Percentiles rank a stretch among this genome's conserved stretches.
phyloP scores from a whole-genome alignment of 768 basidiomycete genomes.

The Sporobolomyces phaffii region DNA sequence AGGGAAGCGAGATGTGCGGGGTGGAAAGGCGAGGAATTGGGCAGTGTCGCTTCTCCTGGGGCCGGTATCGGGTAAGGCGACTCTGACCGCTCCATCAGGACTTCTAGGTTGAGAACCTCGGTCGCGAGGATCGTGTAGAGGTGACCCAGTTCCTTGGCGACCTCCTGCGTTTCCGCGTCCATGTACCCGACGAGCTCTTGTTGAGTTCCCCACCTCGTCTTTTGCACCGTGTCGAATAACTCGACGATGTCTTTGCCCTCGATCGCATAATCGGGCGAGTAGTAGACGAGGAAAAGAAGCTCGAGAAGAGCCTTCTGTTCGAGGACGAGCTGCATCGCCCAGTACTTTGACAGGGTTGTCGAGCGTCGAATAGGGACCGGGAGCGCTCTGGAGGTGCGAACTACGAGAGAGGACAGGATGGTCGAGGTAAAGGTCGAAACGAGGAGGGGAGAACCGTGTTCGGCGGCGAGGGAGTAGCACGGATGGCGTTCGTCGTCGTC shows the following conservation, averaged over 20 bases:
- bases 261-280: slow-evolving; percentile 60
- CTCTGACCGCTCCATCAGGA: slow-evolving; percentile 36
- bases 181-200: slow-evolving; percentile 63
- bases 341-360: slow-evolving; percentile 48
- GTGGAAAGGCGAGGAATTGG: slow-evolving; percentile 44
- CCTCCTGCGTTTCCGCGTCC: slow-evolving; percentile 59
- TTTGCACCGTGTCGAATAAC: slow-evolving; percentile 62
- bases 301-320: slow-evolving; percentile 78
- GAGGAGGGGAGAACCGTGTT: slow-evolving; percentile 58
- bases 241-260: slow-evolving; percentile 59
- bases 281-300: slow-evolving; percentile 83
- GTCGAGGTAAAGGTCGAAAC: slow-evolving; percentile 57
- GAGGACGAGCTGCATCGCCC: slow-evolving; percentile 45
- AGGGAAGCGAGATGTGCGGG: slow-evolving; percentile 52
- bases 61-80: slow-evolving; percentile 27
- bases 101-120: slow-evolving; percentile 75
- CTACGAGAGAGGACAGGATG: slow-evolving; percentile 59
- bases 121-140: slow-evolving; percentile 53
- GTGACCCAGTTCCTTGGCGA: slow-evolving; percentile 55
- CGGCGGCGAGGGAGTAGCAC: slow-evolving; percentile 55
- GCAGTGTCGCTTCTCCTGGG: slow-evolving; percentile 27
- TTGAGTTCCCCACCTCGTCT: slow-evolving; percentile 58
- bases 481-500: slow-evolving; percentile 57
- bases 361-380: slow-evolving; percentile 53
- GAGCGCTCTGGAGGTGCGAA: slow-evolving; percentile 47